Evolutionary conservation across 2,329 filamentous ascomycete species (phyloP).

Genomic region (Emericellopsis atlantica): DNA sequence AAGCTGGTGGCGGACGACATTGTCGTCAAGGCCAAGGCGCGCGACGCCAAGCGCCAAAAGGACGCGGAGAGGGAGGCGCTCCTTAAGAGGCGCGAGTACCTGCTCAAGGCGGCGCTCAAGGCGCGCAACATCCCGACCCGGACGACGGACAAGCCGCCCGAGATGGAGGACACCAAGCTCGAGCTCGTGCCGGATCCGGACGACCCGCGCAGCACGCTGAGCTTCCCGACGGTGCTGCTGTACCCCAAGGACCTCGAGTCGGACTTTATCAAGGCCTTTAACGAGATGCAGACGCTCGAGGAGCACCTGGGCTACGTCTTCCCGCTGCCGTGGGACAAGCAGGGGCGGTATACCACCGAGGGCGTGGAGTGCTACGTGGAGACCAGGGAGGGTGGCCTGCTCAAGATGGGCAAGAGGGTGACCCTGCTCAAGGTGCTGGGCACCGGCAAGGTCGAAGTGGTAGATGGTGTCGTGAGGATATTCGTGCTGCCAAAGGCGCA

Average conservation of each 20-base stretch:
- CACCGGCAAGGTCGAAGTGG: slow-evolving; percentile 69
- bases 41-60: slow-evolving; percentile 41
- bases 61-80: slow-evolving; percentile 43
- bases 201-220: slow-evolving; percentile 58
- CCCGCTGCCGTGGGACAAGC: slow-evolving; percentile 74
- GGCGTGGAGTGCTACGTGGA: slow-evolving; percentile 81
- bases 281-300: slow-evolving; percentile 60
- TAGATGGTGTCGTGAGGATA: slow-evolving; percentile 74
- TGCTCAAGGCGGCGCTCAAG: slow-evolving; percentile 52
- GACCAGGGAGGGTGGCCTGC: slow-evolving; percentile 63
- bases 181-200: slow-evolving; percentile 58
- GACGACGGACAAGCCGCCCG: slow-evolving; percentile 58
- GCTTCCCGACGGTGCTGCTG: slow-evolving; percentile 69
- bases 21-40: slow-evolving; percentile 36
- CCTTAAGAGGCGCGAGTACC: slow-evolving; percentile 40
- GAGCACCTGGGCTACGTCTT: slow-evolving; percentile 80
- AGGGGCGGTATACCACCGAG: slow-evolving; percentile 49
- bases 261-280: slow-evolving; percentile 83
- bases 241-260: slow-evolving; percentile 75
- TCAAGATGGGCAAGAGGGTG: slow-evolving; percentile 84
- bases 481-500: slow-evolving; percentile 66
- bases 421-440: slow-evolving; percentile 61
- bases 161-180: slow-evolving; percentile 75
- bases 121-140: slow-evolving; percentile 60
- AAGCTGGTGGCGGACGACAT: slow-evolving; percentile 51